Evolutionary conservation across 768 basidiomycete genomes (phyloP).

Genomic region (Suillus tomentosus): DNA sequence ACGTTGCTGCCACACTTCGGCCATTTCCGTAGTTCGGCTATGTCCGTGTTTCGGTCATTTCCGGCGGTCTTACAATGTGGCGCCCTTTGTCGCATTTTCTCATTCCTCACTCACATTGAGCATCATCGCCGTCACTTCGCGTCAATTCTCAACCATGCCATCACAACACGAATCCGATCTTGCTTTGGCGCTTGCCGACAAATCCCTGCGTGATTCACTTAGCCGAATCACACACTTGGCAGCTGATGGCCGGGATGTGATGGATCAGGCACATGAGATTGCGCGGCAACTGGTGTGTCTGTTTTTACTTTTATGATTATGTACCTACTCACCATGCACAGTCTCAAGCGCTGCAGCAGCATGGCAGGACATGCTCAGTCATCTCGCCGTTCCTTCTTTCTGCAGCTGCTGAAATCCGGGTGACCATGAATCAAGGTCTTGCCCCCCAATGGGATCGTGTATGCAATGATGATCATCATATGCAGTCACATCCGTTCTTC

Average conservation of each 20-base stretch:
- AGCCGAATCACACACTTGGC: rapidly evolving
- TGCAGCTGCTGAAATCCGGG: background rate
- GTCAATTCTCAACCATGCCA: too few relatives aligned
- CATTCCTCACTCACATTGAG: too few relatives aligned
- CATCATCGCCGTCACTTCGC: too few relatives aligned
- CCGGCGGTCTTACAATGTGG: too few relatives aligned
- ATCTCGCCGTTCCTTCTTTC: background rate
- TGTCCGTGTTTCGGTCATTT: too few relatives aligned
- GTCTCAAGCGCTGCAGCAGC: background rate
- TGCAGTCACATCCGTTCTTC: background rate
- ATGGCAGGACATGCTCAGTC: background rate
- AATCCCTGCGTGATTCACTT: rapidly evolving
- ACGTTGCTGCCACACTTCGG: too few relatives aligned
- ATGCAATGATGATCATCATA: background rate
- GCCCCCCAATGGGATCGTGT: background rate
- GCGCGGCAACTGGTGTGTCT: background rate
- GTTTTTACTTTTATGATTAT: background rate
- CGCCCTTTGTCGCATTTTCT: too few relatives aligned
- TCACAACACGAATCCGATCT: too few relatives aligned
- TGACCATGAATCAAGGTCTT: background rate
- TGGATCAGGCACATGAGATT: background rate
- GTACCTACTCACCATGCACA: too few relatives aligned
- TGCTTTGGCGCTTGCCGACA: background rate
- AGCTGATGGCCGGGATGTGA: background rate
- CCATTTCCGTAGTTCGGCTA: too few relatives aligned